Evolutionary conservation across 2,329 filamentous ascomycete genomes (phyloP), one percentile per base, ranked within the genome.

Genomic region (Fusarium sp.): DNA sequence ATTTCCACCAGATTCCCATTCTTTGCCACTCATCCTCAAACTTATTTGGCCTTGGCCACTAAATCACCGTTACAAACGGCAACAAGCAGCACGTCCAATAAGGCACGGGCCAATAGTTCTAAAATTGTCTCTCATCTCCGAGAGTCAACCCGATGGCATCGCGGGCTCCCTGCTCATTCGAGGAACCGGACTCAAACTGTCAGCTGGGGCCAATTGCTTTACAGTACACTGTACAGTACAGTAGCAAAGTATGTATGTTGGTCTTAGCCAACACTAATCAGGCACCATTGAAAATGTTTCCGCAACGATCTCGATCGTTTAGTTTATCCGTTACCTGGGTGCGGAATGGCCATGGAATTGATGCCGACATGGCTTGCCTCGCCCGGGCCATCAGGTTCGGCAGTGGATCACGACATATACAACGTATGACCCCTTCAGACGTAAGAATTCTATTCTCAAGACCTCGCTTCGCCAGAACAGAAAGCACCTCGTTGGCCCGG

Each of bases 91-190:
- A 47, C 23, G 11, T 7, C 49, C 21, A 50, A 40, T 23, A 20
- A 58, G 48, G 66, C 66, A 69, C 66, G 56, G 66, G 39, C 61
- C 66, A 69, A 37, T 36, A 47, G 59, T 69, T 69, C 48, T 43
- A 48, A 36, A 31, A 29, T 25, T 50, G 60, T 51, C 46, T 69
- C 37, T 58, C 52, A 45, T 54, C 41, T 52, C 43, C 51, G 29
- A 36, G n/a, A 35, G n/a, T 31, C 36, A 66, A 27, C 25, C 42
- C 33, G 31, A 40, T 59, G 25, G 37, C 43, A 42, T 50, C 21
- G 43, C 48, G 48, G 36, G 43, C 51, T 47, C 56, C 31, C 18
- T 50, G 29, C 54, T 66, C 33, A 39, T 45, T 66, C 21, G 42
- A 42, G 45, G 40, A 50, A 36, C 33, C 41, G 41, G 13, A 31